Conservation (phyloP, 2,329 filamentous ascomycete genomes). For the Cladosporium sp. region DNA sequence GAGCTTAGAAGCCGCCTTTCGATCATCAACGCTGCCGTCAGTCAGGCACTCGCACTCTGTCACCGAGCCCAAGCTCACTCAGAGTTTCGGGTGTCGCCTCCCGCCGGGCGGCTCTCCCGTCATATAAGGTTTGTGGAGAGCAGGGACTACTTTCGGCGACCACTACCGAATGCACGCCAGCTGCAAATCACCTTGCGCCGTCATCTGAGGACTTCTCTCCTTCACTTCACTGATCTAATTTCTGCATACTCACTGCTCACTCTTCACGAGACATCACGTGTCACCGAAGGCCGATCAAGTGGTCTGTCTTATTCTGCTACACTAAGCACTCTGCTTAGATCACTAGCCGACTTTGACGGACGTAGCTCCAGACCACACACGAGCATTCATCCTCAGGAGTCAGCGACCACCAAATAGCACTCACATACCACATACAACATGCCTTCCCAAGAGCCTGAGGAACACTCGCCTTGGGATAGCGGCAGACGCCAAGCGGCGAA, state of each 20-base stretch:
- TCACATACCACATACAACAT: constrained; percentile 19
- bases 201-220: background rate
- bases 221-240: background rate
- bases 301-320: background rate
- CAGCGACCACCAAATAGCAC: background rate
- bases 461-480: constrained; percentile 25
- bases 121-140: constrained; percentile 8
- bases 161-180: constrained; percentile 9
- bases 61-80: background rate
- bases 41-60: constrained; percentile 1
- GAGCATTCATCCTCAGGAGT: background rate
- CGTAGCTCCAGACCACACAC: background rate
- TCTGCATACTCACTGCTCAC: background rate
- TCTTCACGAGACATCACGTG: background rate
- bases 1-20: constrained; percentile 19
- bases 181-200: constrained; percentile 2
- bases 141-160: constrained; percentile 6
- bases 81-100: background rate
- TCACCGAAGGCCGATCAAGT: background rate
- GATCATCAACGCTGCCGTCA: constrained; percentile 1
- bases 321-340: background rate
- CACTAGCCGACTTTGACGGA: background rate
- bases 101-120: background rate
- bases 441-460: constrained; percentile 24
- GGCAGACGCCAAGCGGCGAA: constrained; percentile 26